phyloP scores from a whole-genome alignment of 1,284 basidiomycete genomes.

The Ceratobasidium sp. region DNA sequence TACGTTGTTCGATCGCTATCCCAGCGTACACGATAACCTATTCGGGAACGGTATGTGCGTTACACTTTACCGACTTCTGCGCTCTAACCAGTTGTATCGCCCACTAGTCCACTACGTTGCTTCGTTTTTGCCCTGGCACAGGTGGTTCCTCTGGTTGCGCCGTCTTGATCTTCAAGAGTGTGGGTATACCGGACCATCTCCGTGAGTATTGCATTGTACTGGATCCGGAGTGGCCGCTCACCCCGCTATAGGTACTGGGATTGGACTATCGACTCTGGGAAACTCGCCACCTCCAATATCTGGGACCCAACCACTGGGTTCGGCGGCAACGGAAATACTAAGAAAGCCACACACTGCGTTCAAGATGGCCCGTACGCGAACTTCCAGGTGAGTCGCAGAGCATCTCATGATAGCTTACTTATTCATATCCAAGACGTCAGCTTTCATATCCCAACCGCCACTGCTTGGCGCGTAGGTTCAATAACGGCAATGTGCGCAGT shows the following conservation, averaged over 20 bases:
- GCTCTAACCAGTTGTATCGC: neutral
- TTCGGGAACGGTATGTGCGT: constrained; percentile 21
- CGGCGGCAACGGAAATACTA: constrained; percentile 40
- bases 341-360: constrained; percentile 25
- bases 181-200: constrained; percentile 37
- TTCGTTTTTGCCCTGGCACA: constrained; percentile 40
- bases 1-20: constrained; percentile 19
- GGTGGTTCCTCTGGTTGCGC: constrained; percentile 34
- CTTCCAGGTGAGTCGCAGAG: constrained; percentile 20
- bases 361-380: constrained; percentile 34
- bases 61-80: neutral
- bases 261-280: constrained; percentile 43
- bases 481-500: constrained; percentile 35
- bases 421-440: neutral
- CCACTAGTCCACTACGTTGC: constrained; percentile 28
- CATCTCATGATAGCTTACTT: neutral
- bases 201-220: constrained; percentile 7
- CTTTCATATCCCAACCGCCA: constrained; percentile 28
- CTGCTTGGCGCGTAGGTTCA: constrained; percentile 37
- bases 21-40: constrained; percentile 35
- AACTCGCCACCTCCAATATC: constrained; percentile 29
- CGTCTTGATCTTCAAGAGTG: constrained; percentile 38
- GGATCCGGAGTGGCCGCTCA: neutral
- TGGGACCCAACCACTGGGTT: constrained; percentile 37
- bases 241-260: constrained; percentile 33